Evolutionary conservation across 139 green algal species (phyloP).

Genomic region (Micractinium sp.): DNA sequence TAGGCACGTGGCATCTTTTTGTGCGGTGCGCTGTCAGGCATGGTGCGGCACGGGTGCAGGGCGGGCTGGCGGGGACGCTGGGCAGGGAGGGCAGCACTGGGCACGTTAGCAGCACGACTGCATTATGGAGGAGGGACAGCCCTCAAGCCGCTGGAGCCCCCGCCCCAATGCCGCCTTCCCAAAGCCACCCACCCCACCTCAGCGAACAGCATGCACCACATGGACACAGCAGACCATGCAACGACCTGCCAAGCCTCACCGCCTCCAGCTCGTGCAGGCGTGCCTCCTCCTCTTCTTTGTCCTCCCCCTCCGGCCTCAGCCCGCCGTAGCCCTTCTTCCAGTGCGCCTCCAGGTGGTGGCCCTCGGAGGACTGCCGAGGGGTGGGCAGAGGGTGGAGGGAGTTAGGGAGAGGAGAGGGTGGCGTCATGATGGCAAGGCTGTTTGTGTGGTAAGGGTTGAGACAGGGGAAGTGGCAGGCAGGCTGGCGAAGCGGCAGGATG

Average conservation of each 20-base stretch:
- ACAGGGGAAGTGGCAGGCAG: neutral
- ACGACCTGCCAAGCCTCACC: neutral
- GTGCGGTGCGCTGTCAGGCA: neutral
- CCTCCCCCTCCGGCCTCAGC: neutral
- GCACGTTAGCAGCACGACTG: no score
- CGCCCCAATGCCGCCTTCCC: no score
- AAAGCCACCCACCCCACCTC: no score
- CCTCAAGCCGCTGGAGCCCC: no score
- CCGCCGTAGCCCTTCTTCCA: neutral
- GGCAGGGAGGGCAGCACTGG: no score
- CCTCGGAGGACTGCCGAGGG: neutral
- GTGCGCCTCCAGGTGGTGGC: neutral
- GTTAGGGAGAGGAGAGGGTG: neutral
- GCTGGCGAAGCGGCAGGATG: neutral
- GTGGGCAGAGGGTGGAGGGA: neutral
- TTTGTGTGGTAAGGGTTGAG: no score
- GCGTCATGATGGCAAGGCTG: neutral
- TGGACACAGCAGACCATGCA: no score
- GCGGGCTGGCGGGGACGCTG: no score
- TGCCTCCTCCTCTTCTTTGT: neutral
- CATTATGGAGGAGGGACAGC: no score
- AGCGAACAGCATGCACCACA: no score
- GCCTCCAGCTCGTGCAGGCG: neutral
- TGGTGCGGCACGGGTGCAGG: neutral
- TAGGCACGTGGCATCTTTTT: no score